Percentiles rank a stretch among this genome's conserved stretches.
Conservation (phyloP, 179 eudicot species). For the Gypsophila paniculata region DNA sequence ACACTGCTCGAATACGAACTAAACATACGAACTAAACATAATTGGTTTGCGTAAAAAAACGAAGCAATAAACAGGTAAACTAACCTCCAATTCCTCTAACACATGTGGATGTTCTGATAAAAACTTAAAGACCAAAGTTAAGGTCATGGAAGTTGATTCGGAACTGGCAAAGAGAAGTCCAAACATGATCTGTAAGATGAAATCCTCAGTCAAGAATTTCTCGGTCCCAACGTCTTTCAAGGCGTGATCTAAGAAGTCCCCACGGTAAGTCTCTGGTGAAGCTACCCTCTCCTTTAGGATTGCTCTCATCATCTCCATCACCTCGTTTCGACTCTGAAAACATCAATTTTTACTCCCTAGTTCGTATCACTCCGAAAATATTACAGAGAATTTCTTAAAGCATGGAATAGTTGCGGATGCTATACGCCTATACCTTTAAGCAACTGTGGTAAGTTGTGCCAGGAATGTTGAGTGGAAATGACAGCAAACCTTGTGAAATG, state of each 20-base stretch:
- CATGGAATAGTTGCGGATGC: not conserved
- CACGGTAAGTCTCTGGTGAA: constrained; percentile 34
- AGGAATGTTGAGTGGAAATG: constrained; percentile 56
- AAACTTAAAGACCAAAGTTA: constrained; percentile 55
- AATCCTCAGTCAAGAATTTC: constrained; percentile 56
- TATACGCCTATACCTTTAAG: constrained; percentile 40
- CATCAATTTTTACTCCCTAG: not conserved
- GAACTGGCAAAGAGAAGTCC: constrained; percentile 57
- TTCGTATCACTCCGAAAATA: not conserved
- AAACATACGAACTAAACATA: no score
- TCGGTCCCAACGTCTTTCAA: constrained; percentile 46
- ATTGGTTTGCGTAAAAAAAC: no score
- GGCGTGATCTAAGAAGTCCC: constrained; percentile 56
- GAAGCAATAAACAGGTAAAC: not conserved
- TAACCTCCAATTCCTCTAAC: constrained; percentile 52
- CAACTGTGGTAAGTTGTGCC: constrained; percentile 56
- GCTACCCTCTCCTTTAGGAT: constrained; percentile 34
- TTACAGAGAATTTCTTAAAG: no score
- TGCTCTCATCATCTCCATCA: constrained; percentile 39
- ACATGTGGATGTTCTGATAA: constrained; percentile 57
- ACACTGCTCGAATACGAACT: no score
- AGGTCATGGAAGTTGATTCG: constrained; percentile 51
- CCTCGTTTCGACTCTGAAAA: constrained; percentile 42
- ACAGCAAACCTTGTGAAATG: constrained; percentile 45
- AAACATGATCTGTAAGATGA: constrained; percentile 55